Percentiles rank a stretch among this genome's conserved stretches.
These are phyloP conservation scores for Porphyrellus cyaneotinctus DNA, from an alignment of 768 basidiomycete genomes.

Conservation along the genomic window DNA sequence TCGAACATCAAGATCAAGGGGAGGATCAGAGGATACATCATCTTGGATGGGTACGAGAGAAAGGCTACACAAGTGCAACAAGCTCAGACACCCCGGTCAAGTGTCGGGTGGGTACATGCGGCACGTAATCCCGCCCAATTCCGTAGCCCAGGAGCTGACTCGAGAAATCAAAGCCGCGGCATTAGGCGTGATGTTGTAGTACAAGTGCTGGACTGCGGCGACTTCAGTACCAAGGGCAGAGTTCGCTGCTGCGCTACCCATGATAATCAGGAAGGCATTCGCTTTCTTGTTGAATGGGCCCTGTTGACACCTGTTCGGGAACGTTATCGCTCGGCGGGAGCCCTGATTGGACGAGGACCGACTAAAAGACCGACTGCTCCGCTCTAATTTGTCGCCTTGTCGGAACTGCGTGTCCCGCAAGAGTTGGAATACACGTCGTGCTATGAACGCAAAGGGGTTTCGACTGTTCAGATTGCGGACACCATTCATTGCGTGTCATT, in stretches of 20 bases:
- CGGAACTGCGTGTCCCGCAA: too few species aligned
- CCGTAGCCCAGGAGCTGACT: conserved; percentile 45
- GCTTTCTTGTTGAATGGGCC: conserved; percentile 59
- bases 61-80: conserved; percentile 4
- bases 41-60: conserved; percentile 42
- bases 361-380: too few species aligned
- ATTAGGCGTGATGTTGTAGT: conserved; percentile 51
- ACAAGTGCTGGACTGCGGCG: conserved; percentile 50
- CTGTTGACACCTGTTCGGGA: conserved; percentile 25
- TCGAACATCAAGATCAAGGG: conserved; percentile 27
- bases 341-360: too few species aligned
- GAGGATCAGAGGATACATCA: conserved; percentile 38
- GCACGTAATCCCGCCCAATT: conserved; percentile 50
- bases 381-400: too few species aligned
- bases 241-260: conserved; percentile 53
- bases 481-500: too few species aligned
- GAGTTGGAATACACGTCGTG: too few species aligned
- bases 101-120: conserved; percentile 25
- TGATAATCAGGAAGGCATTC: conserved; percentile 46
- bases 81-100: not conserved
- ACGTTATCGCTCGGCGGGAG: not conserved
- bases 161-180: conserved; percentile 40
- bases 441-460: too few species aligned
- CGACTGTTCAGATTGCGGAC: too few species aligned
- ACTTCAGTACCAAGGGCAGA: conserved; percentile 54